Evolutionary conservation across 768 basidiomycete genomes (phyloP), one percentile per base, ranked within the genome.

Genomic region (Hygrocybe punicea): DNA sequence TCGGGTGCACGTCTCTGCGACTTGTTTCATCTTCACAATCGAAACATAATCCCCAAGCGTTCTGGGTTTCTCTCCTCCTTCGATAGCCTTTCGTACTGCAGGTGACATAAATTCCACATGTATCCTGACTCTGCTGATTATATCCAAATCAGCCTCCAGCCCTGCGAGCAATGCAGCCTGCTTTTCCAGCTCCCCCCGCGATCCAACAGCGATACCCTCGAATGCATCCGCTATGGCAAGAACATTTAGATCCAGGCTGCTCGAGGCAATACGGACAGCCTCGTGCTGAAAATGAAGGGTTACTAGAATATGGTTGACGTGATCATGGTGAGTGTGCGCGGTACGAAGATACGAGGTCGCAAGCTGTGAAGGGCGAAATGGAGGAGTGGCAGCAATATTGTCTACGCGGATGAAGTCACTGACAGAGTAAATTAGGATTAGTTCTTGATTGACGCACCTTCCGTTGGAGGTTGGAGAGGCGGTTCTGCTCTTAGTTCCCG

Each of bases 41-140:
- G 86, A 86, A 23, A 93, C 89, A 69, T 92, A 93, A 67, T 90
- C 89, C 10, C 86, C 89, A 39, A 93, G 69, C 10, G 86, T 87
- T 45, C 91, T 77, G 13, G 80, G 80, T 54, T 76, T 80, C 55
- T 84, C 85, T 3, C 89, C 91, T 0, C 80, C 76, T 57, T 91
- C 87, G 44, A 91, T 87, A 2, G 86, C 84, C 62, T 78, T 84
- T 35, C 87, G 77, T 51, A 85, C 82, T 1, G 81, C 73, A 6
- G 79, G 74, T 14, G 87, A 89, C 71, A 91, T 73, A 61, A 93
- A 92, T 56, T 91, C 89, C 53, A 78, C 76, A 63, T 93, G 89
- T 4, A 93, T 81, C 42, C 74, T 74, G 6, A 93, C 83, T 33
- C 78, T 78, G 24, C 78, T 75, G 39, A 91, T 83, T 44, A 91